Evolutionary conservation across 768 basidiomycete species (phyloP).

Genomic region (Hypholoma sublateritium): DNA sequence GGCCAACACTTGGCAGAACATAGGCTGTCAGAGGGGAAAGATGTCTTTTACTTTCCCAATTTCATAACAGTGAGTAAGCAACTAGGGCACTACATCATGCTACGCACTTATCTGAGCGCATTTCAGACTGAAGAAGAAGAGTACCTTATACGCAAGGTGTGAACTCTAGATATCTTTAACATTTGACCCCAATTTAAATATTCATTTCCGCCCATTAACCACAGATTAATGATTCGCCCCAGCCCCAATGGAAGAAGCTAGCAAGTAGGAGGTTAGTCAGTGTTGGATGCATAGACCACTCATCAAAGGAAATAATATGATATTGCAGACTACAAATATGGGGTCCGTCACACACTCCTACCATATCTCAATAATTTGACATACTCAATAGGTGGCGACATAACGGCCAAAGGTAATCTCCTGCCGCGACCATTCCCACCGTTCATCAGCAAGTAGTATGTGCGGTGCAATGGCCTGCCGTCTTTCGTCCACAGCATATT

Average conservation of each 20-base stretch:
- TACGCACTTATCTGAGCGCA: not conserved
- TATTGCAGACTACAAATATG: constrained; percentile 62
- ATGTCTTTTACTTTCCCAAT: constrained; percentile 71
- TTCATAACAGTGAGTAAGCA: constrained; percentile 55
- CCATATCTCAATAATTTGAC: not conserved
- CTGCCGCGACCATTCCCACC: constrained; percentile 68
- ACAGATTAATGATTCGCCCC: constrained; percentile 79
- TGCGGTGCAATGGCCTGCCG: not conserved
- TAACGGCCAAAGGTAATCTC: constrained; percentile 66
- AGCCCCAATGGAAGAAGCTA: constrained; percentile 78
- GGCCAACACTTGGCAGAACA: constrained; percentile 11
- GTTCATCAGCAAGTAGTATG: constrained; percentile 71
- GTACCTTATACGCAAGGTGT: constrained; percentile 75
- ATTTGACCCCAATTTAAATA: constrained; percentile 2
- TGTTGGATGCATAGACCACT: not conserved
- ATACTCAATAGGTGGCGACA: constrained; percentile 60
- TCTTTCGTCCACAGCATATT: constrained; percentile 5
- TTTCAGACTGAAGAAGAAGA: constrained; percentile 65
- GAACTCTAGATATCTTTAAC: constrained; percentile 13
- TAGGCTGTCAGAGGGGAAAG: constrained; percentile 38
- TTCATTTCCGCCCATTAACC: constrained; percentile 8
- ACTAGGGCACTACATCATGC: not conserved
- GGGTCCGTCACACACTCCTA: constrained; percentile 45
- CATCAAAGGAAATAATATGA: not conserved
- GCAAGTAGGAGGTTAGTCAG: constrained; percentile 62